Conservation (phyloP, 2,329 filamentous ascomycete species). For the Ophiobolus disseminans region DNA sequence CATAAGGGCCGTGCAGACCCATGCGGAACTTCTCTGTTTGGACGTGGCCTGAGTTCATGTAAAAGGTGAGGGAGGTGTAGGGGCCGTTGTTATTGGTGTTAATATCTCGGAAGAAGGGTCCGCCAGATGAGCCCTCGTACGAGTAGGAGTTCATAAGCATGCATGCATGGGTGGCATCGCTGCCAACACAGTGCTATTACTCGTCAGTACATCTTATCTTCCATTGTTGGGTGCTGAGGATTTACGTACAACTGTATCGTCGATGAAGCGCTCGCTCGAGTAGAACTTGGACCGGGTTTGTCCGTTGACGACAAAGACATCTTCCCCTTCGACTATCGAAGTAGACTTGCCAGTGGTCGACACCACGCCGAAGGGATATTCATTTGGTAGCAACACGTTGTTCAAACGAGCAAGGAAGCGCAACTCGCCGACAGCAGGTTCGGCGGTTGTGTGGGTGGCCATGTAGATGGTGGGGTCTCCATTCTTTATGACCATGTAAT, state of each 20-base stretch:
- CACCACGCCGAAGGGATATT: slow-evolving; percentile 51
- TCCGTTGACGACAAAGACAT: slow-evolving; percentile 63
- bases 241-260: slow-evolving; percentile 54
- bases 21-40: slow-evolving; percentile 66
- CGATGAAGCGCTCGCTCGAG: slow-evolving; percentile 72
- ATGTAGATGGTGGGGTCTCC: slow-evolving; percentile 65
- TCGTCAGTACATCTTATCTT: slow-evolving; percentile 1
- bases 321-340: slow-evolving; percentile 62
- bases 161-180: slow-evolving; percentile 64
- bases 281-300: slow-evolving; percentile 75
- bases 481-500: slow-evolving; percentile 68
- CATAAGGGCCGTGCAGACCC: slow-evolving; percentile 72
- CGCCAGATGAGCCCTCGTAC: slow-evolving; percentile 69
- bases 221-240: not conserved
- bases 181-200: slow-evolving; percentile 67
- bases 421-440: slow-evolving; percentile 58
- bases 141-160: slow-evolving; percentile 63
- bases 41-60: slow-evolving; percentile 70
- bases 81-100: slow-evolving; percentile 68
- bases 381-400: slow-evolving; percentile 46
- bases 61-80: slow-evolving; percentile 68
- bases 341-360: slow-evolving; percentile 62
- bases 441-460: slow-evolving; percentile 65
- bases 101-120: slow-evolving; percentile 69
- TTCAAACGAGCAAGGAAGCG: slow-evolving; percentile 70